These are phyloP conservation scores for Avicennia marina DNA, from an alignment of 257 asterid genomes.

Conservation along the genomic window DNA sequence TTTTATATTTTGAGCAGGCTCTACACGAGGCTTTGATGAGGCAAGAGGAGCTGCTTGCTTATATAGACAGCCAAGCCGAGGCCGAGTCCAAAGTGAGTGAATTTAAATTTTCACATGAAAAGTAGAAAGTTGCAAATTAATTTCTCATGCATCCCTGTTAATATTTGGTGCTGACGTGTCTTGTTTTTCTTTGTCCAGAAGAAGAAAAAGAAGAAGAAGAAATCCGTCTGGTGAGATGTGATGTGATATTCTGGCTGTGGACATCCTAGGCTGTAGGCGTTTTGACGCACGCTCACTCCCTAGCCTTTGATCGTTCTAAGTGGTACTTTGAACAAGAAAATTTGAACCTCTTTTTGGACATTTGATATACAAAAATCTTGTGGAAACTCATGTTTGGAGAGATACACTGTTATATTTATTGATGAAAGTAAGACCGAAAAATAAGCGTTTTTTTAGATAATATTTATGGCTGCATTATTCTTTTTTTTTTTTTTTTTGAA, in stretches of 20 bases:
- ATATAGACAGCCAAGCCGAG: slow-evolving; percentile 74
- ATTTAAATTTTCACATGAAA: slow-evolving; percentile 36
- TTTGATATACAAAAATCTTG: no score
- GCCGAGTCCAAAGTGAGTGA: slow-evolving; percentile 39
- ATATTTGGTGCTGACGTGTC: not conserved
- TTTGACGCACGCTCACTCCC: not conserved
- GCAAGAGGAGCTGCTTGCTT: slow-evolving; percentile 96
- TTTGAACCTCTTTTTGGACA: no score
- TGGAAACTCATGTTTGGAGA: no score
- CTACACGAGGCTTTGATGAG: slow-evolving; percentile 88
- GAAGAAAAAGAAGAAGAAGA: slow-evolving; percentile 86
- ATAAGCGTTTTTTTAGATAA: no score
- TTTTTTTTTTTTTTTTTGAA: no score
- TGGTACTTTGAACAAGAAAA: no score
- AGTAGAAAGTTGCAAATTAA: not conserved
- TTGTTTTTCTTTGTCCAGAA: slow-evolving; percentile 39
- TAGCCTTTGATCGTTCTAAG: not conserved
- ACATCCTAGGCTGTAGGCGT: not conserved
- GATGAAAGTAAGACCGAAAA: no score
- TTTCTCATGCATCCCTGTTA: not conserved
- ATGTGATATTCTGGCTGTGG: not conserved
- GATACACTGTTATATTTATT: no score
- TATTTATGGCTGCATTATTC: no score
- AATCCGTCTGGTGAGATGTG: slow-evolving; percentile 59
- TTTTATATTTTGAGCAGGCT: slow-evolving; percentile 47